A percentile compares a stretch with the other conserved stretches of the same genome.
Evolutionary conservation across 495 filamentous ascomycete genomes (phyloP).

Genomic region (Neurospora terricola): DNA sequence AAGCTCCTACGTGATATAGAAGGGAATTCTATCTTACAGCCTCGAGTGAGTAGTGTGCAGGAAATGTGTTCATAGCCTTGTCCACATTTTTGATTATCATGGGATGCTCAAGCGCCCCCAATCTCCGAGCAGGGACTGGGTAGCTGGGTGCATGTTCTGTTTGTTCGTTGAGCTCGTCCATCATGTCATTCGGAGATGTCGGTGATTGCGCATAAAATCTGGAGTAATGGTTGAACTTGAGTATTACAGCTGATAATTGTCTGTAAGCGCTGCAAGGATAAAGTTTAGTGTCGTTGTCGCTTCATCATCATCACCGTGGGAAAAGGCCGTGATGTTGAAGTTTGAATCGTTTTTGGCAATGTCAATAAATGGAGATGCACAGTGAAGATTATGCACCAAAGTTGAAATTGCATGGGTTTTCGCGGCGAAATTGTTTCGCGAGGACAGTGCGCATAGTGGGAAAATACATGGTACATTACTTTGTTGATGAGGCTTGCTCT

Average conservation of each 20-base stretch:
- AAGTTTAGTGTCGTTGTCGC: background rate
- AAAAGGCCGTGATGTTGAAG: background rate
- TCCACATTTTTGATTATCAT: conserved; percentile 73
- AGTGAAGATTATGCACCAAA: background rate
- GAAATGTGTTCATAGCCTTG: conserved; percentile 70
- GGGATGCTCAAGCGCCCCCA: conserved; percentile 83
- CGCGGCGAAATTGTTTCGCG: background rate
- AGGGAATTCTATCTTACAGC: conserved; percentile 42
- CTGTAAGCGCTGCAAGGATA: background rate
- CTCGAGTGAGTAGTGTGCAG: conserved; percentile 52
- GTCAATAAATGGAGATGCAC: background rate
- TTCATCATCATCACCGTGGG: background rate
- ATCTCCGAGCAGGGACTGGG: conserved; percentile 47
- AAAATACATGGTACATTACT: background rate
- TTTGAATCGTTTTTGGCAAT: background rate
- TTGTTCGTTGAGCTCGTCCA: background rate
- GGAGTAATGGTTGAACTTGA: background rate
- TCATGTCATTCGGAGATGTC: background rate
- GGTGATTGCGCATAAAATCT: background rate
- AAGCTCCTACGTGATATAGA: background rate
- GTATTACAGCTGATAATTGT: background rate
- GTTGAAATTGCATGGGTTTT: background rate
- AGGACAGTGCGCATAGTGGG: background rate
- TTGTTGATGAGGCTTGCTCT: background rate
- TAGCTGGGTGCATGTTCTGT: conserved; percentile 27